Conservation (phyloP, 1,284 basidiomycete species). For the Melampsora occidentalis region DNA sequence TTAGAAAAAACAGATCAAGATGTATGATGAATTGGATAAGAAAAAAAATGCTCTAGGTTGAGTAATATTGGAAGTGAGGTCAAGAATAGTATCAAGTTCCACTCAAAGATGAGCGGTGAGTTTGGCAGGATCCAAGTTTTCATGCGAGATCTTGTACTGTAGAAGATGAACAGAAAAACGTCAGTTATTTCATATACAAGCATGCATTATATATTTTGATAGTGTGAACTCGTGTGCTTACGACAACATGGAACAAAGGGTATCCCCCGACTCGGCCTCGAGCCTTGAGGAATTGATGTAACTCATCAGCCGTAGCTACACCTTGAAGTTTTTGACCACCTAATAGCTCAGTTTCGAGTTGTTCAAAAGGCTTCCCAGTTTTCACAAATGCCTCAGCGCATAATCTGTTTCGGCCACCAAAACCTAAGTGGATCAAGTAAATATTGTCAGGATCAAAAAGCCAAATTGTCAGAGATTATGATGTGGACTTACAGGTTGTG, state of each 20-base stretch:
- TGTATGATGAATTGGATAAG: too few species aligned
- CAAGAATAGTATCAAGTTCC: background rate
- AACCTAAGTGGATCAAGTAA: conserved; percentile 48
- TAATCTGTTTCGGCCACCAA: conserved; percentile 61
- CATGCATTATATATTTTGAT: conserved; percentile 44
- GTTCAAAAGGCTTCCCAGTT: conserved; percentile 59
- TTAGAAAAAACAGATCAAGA: too few species aligned
- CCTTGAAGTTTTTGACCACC: conserved; percentile 61
- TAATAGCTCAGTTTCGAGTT: conserved; percentile 61
- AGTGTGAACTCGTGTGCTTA: conserved; percentile 49
- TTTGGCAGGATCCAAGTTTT: conserved; percentile 54
- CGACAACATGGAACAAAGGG: conserved; percentile 60
- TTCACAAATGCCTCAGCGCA: conserved; percentile 60
- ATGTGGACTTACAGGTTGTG: conserved; percentile 57
- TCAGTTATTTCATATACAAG: background rate
- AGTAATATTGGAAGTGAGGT: too few species aligned
- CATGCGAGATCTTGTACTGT: conserved; percentile 55
- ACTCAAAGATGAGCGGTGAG: conserved; percentile 49
- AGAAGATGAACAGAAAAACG: background rate
- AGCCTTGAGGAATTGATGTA: conserved; percentile 59
- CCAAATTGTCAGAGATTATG: background rate
- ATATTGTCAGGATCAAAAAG: background rate
- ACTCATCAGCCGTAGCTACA: conserved; percentile 56
- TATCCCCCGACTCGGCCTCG: conserved; percentile 58
- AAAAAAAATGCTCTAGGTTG: too few species aligned